These are phyloP conservation scores for Yamadazyma laniorum DNA, from an alignment of 805 yeast genomes.

Conservation along the genomic window DNA sequence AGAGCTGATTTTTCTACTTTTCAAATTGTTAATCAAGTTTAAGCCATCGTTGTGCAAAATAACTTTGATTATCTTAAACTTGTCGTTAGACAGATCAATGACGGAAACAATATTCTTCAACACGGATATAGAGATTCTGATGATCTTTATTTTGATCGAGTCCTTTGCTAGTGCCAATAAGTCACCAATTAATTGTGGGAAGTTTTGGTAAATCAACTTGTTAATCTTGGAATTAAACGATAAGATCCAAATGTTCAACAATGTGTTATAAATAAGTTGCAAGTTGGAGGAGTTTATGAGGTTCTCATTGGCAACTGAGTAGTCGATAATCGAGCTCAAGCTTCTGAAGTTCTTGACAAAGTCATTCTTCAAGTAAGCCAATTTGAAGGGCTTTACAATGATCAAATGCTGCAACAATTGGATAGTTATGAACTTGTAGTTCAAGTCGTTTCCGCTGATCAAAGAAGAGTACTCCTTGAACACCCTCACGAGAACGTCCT, in stretches of 20 bases:
- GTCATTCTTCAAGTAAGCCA: conserved; percentile 40
- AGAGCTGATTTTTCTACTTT: conserved; percentile 83
- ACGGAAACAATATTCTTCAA: conserved; percentile 56
- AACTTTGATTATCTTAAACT: conserved; percentile 57
- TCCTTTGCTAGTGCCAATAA: conserved; percentile 62
- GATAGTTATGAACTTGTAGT: conserved; percentile 55
- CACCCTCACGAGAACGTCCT: conserved; percentile 37
- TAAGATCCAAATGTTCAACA: conserved; percentile 80
- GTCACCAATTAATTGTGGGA: conserved; percentile 51
- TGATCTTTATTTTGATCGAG: conserved; percentile 89
- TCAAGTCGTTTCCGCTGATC: conserved; percentile 34
- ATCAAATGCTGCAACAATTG: conserved; percentile 66
- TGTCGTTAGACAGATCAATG: conserved; percentile 25
- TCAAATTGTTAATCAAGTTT: conserved; percentile 61
- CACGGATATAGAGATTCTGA: conserved; percentile 77
- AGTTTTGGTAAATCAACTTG: conserved; percentile 47
- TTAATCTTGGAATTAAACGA: conserved; percentile 66
- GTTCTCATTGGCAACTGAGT: conserved; percentile 10
- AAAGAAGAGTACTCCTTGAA: conserved; percentile 37
- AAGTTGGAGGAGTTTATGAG: conserved; percentile 46
- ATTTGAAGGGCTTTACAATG: conserved; percentile 52
- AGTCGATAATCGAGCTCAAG: conserved; percentile 18
- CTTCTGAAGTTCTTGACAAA: conserved; percentile 34
- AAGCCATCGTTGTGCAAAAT: conserved; percentile 75
- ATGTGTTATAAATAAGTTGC: conserved; percentile 79